A percentile compares a stretch with the other conserved stretches of the same genome.
phyloP scores from a whole-genome alignment of 2,329 filamentous ascomycete genomes.

The Diaporthe humulicola region DNA sequence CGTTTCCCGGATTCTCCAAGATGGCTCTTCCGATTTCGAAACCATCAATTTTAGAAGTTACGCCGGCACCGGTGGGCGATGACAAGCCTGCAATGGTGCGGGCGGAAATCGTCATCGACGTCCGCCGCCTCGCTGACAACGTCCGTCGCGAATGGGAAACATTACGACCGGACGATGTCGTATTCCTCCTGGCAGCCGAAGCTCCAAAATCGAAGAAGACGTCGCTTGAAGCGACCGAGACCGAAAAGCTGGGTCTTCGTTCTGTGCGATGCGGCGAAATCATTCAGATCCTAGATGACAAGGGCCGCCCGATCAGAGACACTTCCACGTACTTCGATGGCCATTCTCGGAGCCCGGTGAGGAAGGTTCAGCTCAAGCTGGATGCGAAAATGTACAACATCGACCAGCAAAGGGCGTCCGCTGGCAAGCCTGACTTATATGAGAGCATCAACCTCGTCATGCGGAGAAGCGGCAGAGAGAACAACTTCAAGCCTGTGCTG shows the following conservation, averaged over 20 bases:
- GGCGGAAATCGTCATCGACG: conserved; percentile 87
- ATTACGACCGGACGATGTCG: conserved; percentile 86
- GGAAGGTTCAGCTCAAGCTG: conserved; percentile 84
- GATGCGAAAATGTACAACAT: conserved; percentile 83
- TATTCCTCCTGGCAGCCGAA: conserved; percentile 87
- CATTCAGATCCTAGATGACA: conserved; percentile 87
- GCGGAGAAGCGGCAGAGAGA: conserved; percentile 87
- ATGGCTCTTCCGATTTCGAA: conserved; percentile 93
- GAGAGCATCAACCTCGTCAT: conserved; percentile 87
- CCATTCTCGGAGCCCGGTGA: conserved; percentile 69
- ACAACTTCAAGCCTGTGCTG: conserved; percentile 95
- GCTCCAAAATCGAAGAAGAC: conserved; percentile 63
- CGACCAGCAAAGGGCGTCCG: conserved; percentile 76
- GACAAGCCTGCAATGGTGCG: conserved; percentile 86
- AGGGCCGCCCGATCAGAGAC: conserved; percentile 80
- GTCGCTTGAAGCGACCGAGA: conserved; percentile 67
- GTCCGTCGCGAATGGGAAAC: conserved; percentile 91
- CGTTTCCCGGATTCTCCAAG: conserved; percentile 87
- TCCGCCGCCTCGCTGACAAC: conserved; percentile 81
- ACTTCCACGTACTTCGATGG: conserved; percentile 72
- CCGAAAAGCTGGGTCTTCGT: conserved; percentile 75
- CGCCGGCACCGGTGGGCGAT: conserved; percentile 85
- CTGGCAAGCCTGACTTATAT: conserved; percentile 84
- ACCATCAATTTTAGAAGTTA: conserved; percentile 88
- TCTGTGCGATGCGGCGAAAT: conserved; percentile 87